A percentile compares a stretch with the other conserved stretches of the same genome.
phyloP scores from a whole-genome alignment of 495 filamentous ascomycete species.

The Penicillium angulare region DNA sequence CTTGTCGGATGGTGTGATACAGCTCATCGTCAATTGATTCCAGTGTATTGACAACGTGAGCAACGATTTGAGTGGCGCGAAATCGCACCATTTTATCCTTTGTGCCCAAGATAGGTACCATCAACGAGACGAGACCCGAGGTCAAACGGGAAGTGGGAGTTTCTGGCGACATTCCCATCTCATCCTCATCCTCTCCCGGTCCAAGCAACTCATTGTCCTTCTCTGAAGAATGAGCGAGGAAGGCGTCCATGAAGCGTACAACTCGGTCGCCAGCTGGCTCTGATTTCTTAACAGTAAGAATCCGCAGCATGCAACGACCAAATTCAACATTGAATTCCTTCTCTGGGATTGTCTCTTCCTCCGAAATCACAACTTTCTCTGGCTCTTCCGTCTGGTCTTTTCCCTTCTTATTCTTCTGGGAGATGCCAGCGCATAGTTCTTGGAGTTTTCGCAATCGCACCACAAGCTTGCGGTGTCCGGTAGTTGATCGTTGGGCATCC shows the following conservation, averaged over 20 bases:
- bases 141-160: conserved; percentile 81
- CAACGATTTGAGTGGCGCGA: conserved; percentile 82
- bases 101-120: conserved; percentile 68
- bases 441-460: conserved; percentile 84
- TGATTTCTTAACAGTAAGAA: conserved; percentile 86
- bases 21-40: conserved; percentile 87
- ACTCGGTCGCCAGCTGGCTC: conserved; percentile 85
- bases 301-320: conserved; percentile 72
- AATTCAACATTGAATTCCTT: conserved; percentile 86
- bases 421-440: conserved; percentile 82
- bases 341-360: conserved; percentile 66
- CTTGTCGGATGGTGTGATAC: conserved; percentile 74
- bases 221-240: conserved; percentile 76
- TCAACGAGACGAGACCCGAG: conserved; percentile 61
- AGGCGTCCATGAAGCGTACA: conserved; percentile 80
- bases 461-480: conserved; percentile 83
- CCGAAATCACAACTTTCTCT: conserved; percentile 41
- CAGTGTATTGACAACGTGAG: conserved; percentile 85
- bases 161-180: conserved; percentile 64
- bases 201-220: conserved; percentile 60
- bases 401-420: conserved; percentile 46
- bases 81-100: conserved; percentile 95
- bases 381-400: conserved; percentile 32
- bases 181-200: conserved; percentile 37
- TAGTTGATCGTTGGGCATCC: conserved; percentile 84